These are phyloP conservation scores for Plasmodium coatneyi DNA, from an alignment of 169 alveolate species.

Conservation along the genomic window DNA sequence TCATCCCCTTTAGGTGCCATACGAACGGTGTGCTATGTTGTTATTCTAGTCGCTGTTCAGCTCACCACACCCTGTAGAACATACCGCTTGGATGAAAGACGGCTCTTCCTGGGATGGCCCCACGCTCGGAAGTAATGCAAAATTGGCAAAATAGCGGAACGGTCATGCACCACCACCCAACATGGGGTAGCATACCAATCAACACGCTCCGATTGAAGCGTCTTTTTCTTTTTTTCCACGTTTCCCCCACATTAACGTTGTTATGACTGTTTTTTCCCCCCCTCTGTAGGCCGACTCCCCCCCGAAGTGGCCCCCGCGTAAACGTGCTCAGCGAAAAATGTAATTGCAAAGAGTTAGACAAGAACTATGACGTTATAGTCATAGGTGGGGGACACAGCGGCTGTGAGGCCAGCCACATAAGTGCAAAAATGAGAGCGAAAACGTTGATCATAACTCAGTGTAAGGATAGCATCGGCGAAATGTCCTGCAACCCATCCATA, in stretches of 20 bases:
- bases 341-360: slow-evolving; percentile 10
- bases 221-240: not conserved
- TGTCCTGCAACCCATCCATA: slow-evolving; percentile 92
- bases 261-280: not conserved
- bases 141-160: not conserved
- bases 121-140: not conserved
- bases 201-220: not conserved
- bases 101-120: not conserved
- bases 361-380: slow-evolving; percentile 87
- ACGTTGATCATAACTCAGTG: slow-evolving; percentile 89
- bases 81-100: not conserved
- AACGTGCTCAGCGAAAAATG: not conserved
- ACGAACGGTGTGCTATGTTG: not conserved
- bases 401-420: slow-evolving; percentile 93
- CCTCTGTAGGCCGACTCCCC: not conserved
- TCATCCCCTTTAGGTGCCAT: not conserved
- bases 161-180: not conserved
- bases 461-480: slow-evolving; percentile 85
- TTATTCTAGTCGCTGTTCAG: not conserved
- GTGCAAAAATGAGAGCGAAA: slow-evolving; percentile 92
- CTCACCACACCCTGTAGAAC: not conserved
- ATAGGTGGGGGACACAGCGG: slow-evolving; percentile 97
- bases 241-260: not conserved
- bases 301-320: not conserved
- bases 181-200: not conserved